Evolutionary conservation across 345 rosid genomes (phyloP).

Genomic region (Corymbia maculata): DNA sequence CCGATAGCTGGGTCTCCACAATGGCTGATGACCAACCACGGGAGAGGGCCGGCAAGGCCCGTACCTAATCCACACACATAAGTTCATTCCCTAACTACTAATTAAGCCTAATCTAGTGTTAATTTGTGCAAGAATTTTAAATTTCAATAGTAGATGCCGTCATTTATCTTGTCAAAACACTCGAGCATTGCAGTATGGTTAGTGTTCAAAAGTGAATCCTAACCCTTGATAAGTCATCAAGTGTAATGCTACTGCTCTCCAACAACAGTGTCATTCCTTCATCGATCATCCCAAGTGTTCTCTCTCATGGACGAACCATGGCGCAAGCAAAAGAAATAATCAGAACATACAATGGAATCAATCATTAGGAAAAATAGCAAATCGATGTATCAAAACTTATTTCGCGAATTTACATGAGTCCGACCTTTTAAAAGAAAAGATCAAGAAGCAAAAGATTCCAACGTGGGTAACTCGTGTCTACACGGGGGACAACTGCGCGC

Average conservation of each 20-base stretch:
- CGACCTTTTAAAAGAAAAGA: not conserved
- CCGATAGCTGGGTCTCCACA: no score
- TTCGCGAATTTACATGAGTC: not conserved
- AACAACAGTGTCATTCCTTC: not conserved
- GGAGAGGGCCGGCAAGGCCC: no score
- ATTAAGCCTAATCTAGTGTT: not conserved
- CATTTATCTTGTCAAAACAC: no score
- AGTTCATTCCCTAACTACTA: not conserved
- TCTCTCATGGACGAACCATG: not conserved
- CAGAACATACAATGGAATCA: not conserved
- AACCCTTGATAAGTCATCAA: no score
- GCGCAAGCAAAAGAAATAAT: not conserved
- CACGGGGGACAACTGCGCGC: not conserved
- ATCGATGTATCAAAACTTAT: not conserved
- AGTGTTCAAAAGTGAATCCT: no score
- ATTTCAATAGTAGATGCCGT: no score
- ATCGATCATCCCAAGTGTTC: not conserved
- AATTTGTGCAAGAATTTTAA: no score
- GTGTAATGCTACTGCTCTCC: no score
- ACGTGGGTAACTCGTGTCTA: not conserved
- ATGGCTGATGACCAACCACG: rapidly evolving
- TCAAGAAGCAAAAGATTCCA: not conserved
- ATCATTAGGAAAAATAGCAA: not conserved
- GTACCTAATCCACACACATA: not conserved
- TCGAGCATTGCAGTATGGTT: no score